Percentiles rank a stretch among this genome's conserved stretches.
Conservation (phyloP, 192 early-diverging fungal genomes). For the Coemansia sp. region DNA sequence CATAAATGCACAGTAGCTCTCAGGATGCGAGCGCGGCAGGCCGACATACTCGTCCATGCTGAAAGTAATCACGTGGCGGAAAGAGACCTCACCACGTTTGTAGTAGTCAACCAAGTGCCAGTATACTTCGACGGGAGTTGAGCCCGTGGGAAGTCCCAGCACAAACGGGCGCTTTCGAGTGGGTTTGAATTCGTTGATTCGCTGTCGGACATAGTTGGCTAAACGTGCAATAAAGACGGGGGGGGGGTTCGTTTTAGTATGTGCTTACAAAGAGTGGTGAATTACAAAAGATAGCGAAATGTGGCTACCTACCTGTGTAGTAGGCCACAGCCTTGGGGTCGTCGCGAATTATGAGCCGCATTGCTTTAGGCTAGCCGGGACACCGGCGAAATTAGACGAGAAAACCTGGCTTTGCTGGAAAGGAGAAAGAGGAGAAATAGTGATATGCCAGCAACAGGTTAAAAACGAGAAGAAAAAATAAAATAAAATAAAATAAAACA, state of each 20-base stretch:
- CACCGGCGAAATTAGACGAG: not conserved
- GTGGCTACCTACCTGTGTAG: constrained; percentile 37
- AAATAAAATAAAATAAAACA: not conserved
- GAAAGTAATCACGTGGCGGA: constrained; percentile 77
- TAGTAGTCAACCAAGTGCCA: constrained; percentile 73
- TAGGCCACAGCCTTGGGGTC: constrained; percentile 54
- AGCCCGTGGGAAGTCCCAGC: constrained; percentile 81
- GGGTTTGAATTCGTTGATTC: constrained; percentile 76
- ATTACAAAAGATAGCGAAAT: not conserved
- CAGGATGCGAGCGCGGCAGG: constrained; percentile 69
- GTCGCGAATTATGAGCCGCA: constrained; percentile 53
- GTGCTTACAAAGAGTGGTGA: not conserved
- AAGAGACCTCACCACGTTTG: constrained; percentile 68
- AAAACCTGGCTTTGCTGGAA: not conserved
- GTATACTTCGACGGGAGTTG: constrained; percentile 78
- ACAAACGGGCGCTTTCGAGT: constrained; percentile 76
- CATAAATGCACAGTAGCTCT: constrained; percentile 89
- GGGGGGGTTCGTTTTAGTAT: not conserved
- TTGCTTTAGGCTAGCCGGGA: constrained; percentile 8
- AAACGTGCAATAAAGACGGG: constrained; percentile 6
- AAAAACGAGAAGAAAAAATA: too few species aligned
- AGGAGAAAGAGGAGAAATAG: not conserved
- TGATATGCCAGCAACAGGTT: not conserved
- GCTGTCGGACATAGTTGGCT: constrained; percentile 76
- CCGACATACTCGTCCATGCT: constrained; percentile 90